These are phyloP conservation scores for Graphium sp. DNA, from an alignment of 2,329 filamentous ascomycete genomes.

Conservation along the genomic window DNA sequence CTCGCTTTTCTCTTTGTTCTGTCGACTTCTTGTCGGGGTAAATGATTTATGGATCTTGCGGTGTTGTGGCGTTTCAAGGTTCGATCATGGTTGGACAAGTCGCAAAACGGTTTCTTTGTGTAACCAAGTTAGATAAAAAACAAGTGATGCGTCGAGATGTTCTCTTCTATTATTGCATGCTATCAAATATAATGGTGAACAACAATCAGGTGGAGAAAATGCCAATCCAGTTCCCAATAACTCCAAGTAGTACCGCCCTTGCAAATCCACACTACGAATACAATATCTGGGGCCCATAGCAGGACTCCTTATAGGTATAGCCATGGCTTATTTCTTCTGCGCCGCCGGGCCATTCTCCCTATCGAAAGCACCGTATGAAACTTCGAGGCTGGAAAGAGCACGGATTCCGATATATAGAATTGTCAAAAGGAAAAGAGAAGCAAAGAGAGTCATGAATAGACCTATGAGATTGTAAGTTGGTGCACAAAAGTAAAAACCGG, in stretches of 20 bases:
- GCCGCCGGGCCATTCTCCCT: conserved; percentile 86
- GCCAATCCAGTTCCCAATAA: too few species aligned
- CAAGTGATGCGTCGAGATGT: too few species aligned
- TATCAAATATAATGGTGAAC: too few species aligned
- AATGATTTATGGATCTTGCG: neutral
- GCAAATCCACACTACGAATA: too few species aligned
- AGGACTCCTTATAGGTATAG: too few species aligned
- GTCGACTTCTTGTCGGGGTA: neutral
- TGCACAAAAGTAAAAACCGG: neutral
- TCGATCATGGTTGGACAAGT: too few species aligned
- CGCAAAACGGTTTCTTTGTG: too few species aligned
- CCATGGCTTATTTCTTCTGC: conserved; percentile 75
- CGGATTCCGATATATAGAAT: conserved; percentile 67
- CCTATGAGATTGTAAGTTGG: conserved; percentile 27
- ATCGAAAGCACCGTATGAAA: conserved; percentile 88
- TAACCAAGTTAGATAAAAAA: too few species aligned
- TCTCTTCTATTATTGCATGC: too few species aligned
- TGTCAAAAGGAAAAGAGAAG: conserved; percentile 51
- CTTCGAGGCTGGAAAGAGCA: conserved; percentile 65
- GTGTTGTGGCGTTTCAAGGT: conserved; percentile 2
- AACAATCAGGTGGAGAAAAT: too few species aligned
- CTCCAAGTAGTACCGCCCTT: too few species aligned
- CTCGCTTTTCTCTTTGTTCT: neutral
- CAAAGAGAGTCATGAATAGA: conserved; percentile 74
- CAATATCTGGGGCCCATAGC: too few species aligned